Base-by-base conservation (phyloP, 371 early-diverging fungal species). In the Encephalitozoon intestinalis region DNA sequence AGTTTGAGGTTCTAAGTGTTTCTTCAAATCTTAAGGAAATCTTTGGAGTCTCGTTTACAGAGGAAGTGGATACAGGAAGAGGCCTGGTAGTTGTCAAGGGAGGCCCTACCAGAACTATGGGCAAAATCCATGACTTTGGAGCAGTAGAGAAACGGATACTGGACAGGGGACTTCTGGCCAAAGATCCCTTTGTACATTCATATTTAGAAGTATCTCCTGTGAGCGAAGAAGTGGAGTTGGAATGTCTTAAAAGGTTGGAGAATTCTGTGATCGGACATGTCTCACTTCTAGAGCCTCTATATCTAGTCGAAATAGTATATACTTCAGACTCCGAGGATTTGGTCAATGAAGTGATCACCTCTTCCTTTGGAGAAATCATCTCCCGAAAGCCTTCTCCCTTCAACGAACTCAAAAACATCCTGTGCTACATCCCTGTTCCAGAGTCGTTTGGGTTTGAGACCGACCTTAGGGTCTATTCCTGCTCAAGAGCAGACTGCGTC, bases 401-500 rank as follows among this genome's bases (percentile, higher is more conserved):
- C 5, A 58, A 12, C 18, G 21, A 5, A 34, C 30, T 58, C n/a
- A 34, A n/a, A 58, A 58, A 7, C 58, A 34, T 6, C 11, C 6
- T 58, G 15, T 58, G 58, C 58, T 88, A 89, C 70, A 87, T 96
- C 64, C 96, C 96, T 31, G 92, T 91, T 15, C 92, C 94, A 77
- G 96, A 96, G 78, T 89, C 93, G 6, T 89, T 88, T 82, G 96
- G 96, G 31, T 94, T 94, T 73, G 95, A 95, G 81, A 93, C 94
- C 0, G 96, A 95, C 85, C 81, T 96, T 66, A 87, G 96, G 34
- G 90, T 92, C 30, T 92, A 92, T 81, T 95, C 95, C 26, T 91
- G 92, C 78, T 95, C 95, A 2, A 91, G 92, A 84, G 95, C 94
- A 5, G 93, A 94, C 84, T 90, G 91, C 73, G 93, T 93, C 81